Base-by-base conservation (phyloP, 2,329 filamentous ascomycete species). In the Ciborinia camelliae region DNA sequence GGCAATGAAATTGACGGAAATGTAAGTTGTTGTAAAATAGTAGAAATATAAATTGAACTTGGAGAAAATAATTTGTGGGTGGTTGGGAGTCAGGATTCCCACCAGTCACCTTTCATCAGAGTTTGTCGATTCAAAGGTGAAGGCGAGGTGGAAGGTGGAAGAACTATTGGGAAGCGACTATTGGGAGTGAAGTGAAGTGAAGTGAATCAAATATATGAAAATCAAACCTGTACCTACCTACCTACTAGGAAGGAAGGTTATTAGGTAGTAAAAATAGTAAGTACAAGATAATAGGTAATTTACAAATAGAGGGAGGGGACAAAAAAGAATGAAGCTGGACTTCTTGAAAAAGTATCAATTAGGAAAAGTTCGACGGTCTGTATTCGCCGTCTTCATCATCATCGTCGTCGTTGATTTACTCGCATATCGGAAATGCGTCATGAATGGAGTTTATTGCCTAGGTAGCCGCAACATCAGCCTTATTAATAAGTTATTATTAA, bases 351-450 rank as follows among this genome's bases (percentile, higher is more conserved):
- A 52, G 28, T n/a, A n/a, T n/a, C n/a, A 52, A 35, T 15, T 12
- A 32, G 5, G 14, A n/a, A 20, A 58, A 32, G 5, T 58, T 47
- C 23, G 26, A 20, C n/a, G 18, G 50, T 23, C 37, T 12, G 12
- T 43, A 7, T 41, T 45, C 39, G 20, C 55, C 55, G 28, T 23
- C 30, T n/a, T n/a, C n/a, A n/a, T n/a, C n/a, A n/a, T n/a, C n/a
- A n/a, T n/a, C n/a, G n/a, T n/a, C n/a, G n/a, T n/a, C n/a, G n/a
- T n/a, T n/a, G n/a, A n/a, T n/a, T n/a, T n/a, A n/a, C n/a, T n/a
- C n/a, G n/a, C n/a, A 41, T n/a, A 41, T 43, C 37, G 37, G 37
- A 9, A 37, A 43, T 57, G 53, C 53, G 53, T 57, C 53, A 57
- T 57, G 23, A n/a, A 45, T 45, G 8, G 20, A 45, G n/a, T n/a